Base-by-base conservation (phyloP, 2,329 filamentous ascomycete species). In the Sclerotinia glacialis region DNA sequence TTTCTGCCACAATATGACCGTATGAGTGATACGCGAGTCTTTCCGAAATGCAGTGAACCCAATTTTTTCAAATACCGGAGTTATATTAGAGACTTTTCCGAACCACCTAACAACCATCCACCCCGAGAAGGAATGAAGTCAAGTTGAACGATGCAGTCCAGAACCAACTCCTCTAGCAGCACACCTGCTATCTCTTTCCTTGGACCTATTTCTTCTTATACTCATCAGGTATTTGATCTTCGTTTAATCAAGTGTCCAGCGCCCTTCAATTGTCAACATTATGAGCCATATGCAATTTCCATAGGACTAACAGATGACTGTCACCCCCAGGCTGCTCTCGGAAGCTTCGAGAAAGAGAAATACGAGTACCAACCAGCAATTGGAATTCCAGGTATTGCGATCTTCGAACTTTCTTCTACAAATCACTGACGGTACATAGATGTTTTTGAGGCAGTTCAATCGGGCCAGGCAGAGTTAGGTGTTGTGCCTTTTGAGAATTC, bases 401-500 rank as follows among this genome's bases (percentile, higher is more conserved):
- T 26, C 14, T 52, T 53, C 46, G 18, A 34, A n/a, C 44, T 52
- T 42, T 28, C 11, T 47, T 18, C 47, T 9, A 40, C 9, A 49
- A 28, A 16, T 47, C 16, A 53, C 50, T 49, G 37, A 50, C n/a
- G n/a, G 18, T 56, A 28, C n/a, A 44, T 16, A 89, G 92, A 95
- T 75, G 87, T 96, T 72, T 97, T 97, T 77, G 82, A 88, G 61
- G 83, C 87, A 21, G 90, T 97, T 7, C 92, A 96, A 74, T 81
- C 83, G 47, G 83, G 85, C 67, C 76, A 80, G 54, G 86, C 86
- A 0, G 79, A 84, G 63, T 88, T 88, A 66, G 95, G 93, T 71
- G 90, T 98, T 42, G 90, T 97, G 1, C 95, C 95, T 8, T 93
- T 97, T 78, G 94, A 98, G 77, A 99, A 99, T 81, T 96, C 91